Percentiles rank a stretch among this genome's conserved stretches.
phyloP scores from a whole-genome alignment of 2,329 filamentous ascomycete species.

The Colletotrichum spinosum region DNA sequence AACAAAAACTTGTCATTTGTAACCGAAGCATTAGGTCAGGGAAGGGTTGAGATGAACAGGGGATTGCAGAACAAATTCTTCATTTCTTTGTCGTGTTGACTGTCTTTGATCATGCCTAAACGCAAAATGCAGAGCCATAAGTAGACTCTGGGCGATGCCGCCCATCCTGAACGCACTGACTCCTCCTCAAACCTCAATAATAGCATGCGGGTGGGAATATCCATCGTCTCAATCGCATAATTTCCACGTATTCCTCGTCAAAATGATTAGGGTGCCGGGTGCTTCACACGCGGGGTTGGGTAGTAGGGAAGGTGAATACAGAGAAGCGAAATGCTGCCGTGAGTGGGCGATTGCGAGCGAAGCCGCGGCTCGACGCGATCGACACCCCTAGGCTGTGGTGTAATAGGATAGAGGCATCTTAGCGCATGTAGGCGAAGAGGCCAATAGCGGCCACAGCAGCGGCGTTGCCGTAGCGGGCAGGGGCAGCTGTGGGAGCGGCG shows the following conservation, averaged over 20 bases:
- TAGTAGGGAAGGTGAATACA: conserved; percentile 40
- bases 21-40: neutral
- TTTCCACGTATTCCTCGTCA: conserved; percentile 36
- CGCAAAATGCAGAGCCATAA: conserved; percentile 31
- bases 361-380: neutral
- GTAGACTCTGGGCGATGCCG: conserved; percentile 20
- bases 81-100: conserved; percentile 34
- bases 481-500: conserved; percentile 56
- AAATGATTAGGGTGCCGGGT: conserved; percentile 33
- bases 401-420: conserved; percentile 34
- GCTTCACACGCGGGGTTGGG: conserved; percentile 21
- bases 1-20: neutral
- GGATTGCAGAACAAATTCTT: conserved; percentile 28
- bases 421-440: conserved; percentile 65
- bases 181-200: conserved; percentile 34
- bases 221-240: conserved; percentile 36
- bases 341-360: neutral
- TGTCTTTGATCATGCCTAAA: conserved; percentile 35
- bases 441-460: conserved; percentile 61
- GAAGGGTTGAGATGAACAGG: neutral
- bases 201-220: conserved; percentile 37
- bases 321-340: conserved; percentile 34
- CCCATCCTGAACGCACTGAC: conserved; percentile 32
- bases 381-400: neutral
- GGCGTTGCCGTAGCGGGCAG: conserved; percentile 55